Base-by-base conservation (phyloP, 345 rosid genomes). In the Pistacia atlantica region DNA sequence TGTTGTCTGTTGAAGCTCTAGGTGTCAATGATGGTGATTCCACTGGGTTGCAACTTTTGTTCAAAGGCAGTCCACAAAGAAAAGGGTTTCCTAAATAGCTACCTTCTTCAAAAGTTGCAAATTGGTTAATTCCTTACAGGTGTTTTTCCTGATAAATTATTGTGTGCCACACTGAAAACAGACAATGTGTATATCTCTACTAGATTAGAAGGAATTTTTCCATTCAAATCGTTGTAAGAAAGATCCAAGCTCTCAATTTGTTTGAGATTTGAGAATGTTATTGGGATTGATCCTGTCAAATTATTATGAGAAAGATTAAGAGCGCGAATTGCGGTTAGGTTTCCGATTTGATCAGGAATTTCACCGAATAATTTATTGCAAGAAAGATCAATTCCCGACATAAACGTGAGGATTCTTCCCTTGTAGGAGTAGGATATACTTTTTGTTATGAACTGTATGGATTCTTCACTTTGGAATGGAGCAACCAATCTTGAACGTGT, bases 361-460 rank as follows among this genome's bases (percentile, higher is more conserved):
- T 65, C 18, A 11, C 89, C 88, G 0, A 22, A 54, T 0, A 87
- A 65, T 20, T 79, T 77, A 18, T 89, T 89, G 0, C 17, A 31
- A 3, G 89, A 87, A 22, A 87, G 42, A 58, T 89, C 89, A 0
- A 85, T 3, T 45, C 87, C 89, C 1, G 69, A 75, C 68, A 89
- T 67, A 18, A 5, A 56, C 0, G 0, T 3, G 0, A 77, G 56
- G 11, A 42, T 56, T 1, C 1, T 38, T 5, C 81, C 85, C 1
- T n/a, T 5, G 42, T 81, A 83, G 11, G 73, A 37, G 42, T 75
- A 73, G 3, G 71, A 72, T 0, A 3, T 13, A 1, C 17, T 63
- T 65, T 84, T 84, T 12, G 80, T 70, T 10, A 51, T 69, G 17
- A 25, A 25, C 9, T 37, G 18, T 13, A 56, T 13, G 2, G 16